Evolutionary conservation across 2,329 filamentous ascomycete genomes (phyloP), one percentile per base, ranked within the genome.

Genomic region (Trichoderma hamatum): DNA sequence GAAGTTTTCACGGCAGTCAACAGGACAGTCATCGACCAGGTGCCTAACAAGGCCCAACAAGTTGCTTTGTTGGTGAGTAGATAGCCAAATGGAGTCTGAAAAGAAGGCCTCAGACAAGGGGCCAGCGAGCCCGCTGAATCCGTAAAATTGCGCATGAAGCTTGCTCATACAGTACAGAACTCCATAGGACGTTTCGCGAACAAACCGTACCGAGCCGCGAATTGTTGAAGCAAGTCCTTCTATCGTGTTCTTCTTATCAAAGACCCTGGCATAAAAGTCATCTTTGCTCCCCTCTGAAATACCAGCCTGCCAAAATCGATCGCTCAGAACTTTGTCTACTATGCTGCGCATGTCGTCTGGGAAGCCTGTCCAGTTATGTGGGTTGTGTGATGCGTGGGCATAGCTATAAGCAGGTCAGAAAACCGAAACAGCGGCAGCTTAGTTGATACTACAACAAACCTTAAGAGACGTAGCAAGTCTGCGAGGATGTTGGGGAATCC

Each of bases 221-320:
- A 99, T 93, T 0, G 94, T 94, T 1, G 95, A 98, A 6, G 94
- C 95, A 71, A 99, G 92, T 0, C 96, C 96, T 80, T 99, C 96
- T 68, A 97, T 88, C 0, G 94, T 97, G 51, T 87, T 88, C 79
- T 94, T 97, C 68, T 96, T 97, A 36, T 93, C 92, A 68, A 93
- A 89, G 2, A 99, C 95, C 51, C 93, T 89, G 36, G 93, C 92
- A 79, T 97, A 98, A 78, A 99, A 99, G 69, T 98, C 95, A 71
- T 98, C 96, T 78, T 96, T 94, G 74, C 93, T 98, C 30, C 97
- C 96, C 71, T 91, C 92, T 0, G 96, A 98, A 62, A 99, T 99
- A 11, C 96, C 96, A 7, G 94, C 93, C 83, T 99, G 96, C 96
- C 96, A 99, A 78, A 99, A 99, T 28, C 96, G 88, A 79, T 99